Percentiles rank a stretch among this genome's conserved stretches.
Evolutionary conservation across 116 monocot species (phyloP).

Genomic region (Phalaenopsis hybrid): DNA sequence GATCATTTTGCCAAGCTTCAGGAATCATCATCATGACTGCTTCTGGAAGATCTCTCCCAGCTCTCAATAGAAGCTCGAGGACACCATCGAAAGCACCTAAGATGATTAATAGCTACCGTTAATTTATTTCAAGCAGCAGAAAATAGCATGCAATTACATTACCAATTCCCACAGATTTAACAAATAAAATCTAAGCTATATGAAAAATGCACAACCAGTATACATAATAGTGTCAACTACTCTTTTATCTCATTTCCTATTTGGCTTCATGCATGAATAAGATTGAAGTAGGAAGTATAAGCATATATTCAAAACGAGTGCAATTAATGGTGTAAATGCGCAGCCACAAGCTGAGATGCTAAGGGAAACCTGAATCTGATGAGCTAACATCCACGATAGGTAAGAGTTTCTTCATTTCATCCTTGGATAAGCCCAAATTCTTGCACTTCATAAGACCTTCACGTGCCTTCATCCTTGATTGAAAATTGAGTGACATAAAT

Average conservation of each 20-base stretch:
- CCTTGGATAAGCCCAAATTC: conserved; percentile 67
- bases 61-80: conserved; percentile 88
- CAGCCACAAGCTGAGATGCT: not conserved
- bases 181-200: not conserved
- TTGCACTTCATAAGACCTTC: conserved; percentile 93
- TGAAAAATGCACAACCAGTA: not conserved
- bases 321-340: not conserved
- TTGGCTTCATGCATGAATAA: not conserved
- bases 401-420: conserved; percentile 85
- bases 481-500: not conserved
- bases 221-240: not conserved
- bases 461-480: conserved; percentile 92
- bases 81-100: conserved; percentile 97
- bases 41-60: conserved; percentile 95
- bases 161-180: not conserved
- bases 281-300: not conserved
- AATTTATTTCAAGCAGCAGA: not conserved
- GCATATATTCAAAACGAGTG: not conserved
- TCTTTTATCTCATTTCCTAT: not conserved
- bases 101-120: conserved; percentile 8
- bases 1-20: conserved; percentile 99
- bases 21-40: conserved; percentile 99
- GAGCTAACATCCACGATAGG: conserved; percentile 98
- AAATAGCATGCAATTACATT: not conserved
- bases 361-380: conserved; percentile 88